Base-by-base conservation (phyloP, 352 stramenopile species). In the Pythium folliculosum region DNA sequence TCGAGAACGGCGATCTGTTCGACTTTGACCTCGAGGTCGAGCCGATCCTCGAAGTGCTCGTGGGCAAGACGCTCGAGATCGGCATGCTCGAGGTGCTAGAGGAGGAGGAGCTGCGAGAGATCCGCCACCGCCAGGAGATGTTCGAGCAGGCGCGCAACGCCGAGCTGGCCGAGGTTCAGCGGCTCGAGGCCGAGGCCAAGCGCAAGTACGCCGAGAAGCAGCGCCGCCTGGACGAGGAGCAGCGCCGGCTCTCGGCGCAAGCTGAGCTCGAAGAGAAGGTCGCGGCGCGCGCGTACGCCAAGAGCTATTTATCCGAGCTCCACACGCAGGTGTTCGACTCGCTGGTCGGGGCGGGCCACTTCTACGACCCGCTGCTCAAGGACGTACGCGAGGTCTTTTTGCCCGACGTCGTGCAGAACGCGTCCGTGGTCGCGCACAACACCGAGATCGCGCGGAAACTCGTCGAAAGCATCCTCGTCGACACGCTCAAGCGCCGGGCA, bases 1-100 rank as follows among this genome's bases (percentile, higher is more conserved):
- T 98, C 57, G 89, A 97, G 45, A 83, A 81, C 37, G 92, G 91
- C 44, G 95, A 98, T 63, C 75, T 98, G 43, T 98, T 98, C 60
- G 91, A 98, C 76, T 98, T 98, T 70, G 94, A 98, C 63, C 57
- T 98, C 13, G 95, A 98, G 71, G 94, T 98, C 23, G 89, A 96
- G 62, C 95, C 95, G 19, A 97, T 98, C 50, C 73, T 98, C 23
- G 95, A 98, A 67, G 95, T 98, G 57, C 80, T 98, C 19, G 94
- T 98, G 21, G 94, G 95, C 27, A 98, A 98, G 77, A 97, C 92
- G 21, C 77, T 98, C 2, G 91, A 98, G 80, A 82, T 97, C n/a
- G 79, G 88, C 9, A 90, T 98, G 82, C 77, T 98, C 43, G 95
- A 98, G 67, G 74, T 98, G n/a, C 84, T 98, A 40, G 92, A 98